These are phyloP conservation scores for Brassica nigra DNA, from an alignment of 345 rosid species.

Conservation along the genomic window DNA sequence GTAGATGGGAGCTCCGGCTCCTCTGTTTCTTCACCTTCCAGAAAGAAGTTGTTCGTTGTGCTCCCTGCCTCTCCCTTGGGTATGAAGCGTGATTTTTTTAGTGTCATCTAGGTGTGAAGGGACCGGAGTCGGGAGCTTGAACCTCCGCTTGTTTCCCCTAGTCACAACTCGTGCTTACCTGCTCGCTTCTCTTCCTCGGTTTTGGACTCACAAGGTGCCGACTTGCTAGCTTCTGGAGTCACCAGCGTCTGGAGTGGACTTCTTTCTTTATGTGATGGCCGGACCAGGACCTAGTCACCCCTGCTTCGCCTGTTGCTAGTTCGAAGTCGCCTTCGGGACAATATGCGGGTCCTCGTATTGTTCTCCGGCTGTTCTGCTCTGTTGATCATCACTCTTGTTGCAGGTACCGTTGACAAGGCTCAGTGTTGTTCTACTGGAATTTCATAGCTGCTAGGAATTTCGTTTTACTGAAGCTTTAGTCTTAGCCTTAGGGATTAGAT, in stretches of 20 bases:
- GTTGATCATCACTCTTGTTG: too few species aligned
- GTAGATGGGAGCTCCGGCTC: background rate
- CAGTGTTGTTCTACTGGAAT: too few species aligned
- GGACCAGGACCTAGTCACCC: background rate
- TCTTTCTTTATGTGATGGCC: background rate
- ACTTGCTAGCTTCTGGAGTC: too few species aligned
- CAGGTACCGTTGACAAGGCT: too few species aligned
- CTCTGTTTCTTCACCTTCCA: background rate
- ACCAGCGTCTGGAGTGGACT: too few species aligned
- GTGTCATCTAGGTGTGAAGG: background rate
- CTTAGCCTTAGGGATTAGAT: background rate
- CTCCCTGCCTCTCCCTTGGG: background rate
- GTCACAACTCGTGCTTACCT: too few species aligned
- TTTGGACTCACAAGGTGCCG: too few species aligned
- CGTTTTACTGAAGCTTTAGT: background rate
- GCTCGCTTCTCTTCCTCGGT: too few species aligned
- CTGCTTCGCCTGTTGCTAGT: background rate
- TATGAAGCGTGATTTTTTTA: background rate
- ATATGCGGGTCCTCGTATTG: background rate
- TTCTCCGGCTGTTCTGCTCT: background rate
- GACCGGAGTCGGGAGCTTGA: too few species aligned
- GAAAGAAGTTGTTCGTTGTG: background rate
- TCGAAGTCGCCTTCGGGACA: too few species aligned
- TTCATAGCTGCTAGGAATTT: background rate
- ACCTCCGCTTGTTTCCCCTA: too few species aligned